These are phyloP conservation scores for Exophiala bonariae DNA, from an alignment of 2,329 filamentous ascomycete genomes.

Conservation along the genomic window DNA sequence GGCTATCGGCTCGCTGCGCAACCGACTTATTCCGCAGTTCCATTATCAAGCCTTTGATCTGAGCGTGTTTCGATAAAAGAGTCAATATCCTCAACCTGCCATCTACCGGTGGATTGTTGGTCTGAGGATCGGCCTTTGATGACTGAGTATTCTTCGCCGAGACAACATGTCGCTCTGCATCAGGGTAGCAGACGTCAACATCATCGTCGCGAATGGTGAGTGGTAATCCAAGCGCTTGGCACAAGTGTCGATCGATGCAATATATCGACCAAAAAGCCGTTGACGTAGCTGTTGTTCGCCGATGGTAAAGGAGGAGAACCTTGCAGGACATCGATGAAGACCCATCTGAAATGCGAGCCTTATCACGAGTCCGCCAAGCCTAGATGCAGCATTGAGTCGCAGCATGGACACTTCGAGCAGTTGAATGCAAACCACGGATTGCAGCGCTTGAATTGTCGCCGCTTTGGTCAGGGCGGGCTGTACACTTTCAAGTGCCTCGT, in stretches of 20 bases:
- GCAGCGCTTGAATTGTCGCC: slow-evolving; percentile 48
- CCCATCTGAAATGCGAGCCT: slow-evolving; percentile 59
- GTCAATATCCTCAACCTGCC: slow-evolving; percentile 39
- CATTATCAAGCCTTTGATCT: slow-evolving; percentile 52
- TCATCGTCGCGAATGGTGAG: slow-evolving; percentile 58
- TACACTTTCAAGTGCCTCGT: slow-evolving; percentile 53
- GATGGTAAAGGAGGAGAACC: slow-evolving; percentile 51
- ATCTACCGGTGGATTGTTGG: slow-evolving; percentile 3
- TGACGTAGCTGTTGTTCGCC: slow-evolving; percentile 51
- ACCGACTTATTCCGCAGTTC: slow-evolving; percentile 56
- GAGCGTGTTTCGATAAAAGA: slow-evolving; percentile 48
- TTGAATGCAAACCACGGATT: slow-evolving; percentile 55
- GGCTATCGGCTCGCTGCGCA: slow-evolving; percentile 44
- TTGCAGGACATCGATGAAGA: slow-evolving; percentile 56
- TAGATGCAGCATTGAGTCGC: slow-evolving; percentile 57
- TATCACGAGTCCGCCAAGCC: slow-evolving; percentile 56
- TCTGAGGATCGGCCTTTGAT: neutral
- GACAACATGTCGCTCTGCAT: slow-evolving; percentile 45
- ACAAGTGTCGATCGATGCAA: slow-evolving; percentile 56
- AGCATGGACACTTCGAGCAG: slow-evolving; percentile 58
- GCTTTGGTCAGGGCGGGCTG: slow-evolving; percentile 51
- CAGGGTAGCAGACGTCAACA: slow-evolving; percentile 58
- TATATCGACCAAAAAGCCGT: slow-evolving; percentile 61
- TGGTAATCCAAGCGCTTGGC: slow-evolving; percentile 57
- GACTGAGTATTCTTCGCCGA: neutral